Base-by-base conservation (phyloP, 768 basidiomycete species). In the Amanita phalloides region DNA sequence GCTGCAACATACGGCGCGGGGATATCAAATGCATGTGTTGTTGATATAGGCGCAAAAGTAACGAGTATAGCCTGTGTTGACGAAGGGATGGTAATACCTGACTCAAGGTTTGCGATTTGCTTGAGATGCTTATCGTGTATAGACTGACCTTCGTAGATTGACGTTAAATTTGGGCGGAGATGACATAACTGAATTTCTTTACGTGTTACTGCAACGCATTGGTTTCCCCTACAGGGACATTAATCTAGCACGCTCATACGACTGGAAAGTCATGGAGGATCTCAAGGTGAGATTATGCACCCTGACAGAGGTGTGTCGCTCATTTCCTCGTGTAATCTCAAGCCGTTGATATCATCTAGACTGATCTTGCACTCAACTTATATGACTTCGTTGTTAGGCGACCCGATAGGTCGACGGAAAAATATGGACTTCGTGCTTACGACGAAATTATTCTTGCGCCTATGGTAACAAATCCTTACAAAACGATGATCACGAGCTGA, bases 1-100 rank as follows among this genome's bases (percentile, higher is more conserved):
- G 88, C 90, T 32, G 92, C 94, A 3, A 91, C 91, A 0, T 97
- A 94, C 62, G 94, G 94, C 20, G 93, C 95, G 6, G 95, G 95
- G 6, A 83, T 98, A 48, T 90, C 90, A 0, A 87, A 83, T 59
- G 96, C 94, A 9, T 98, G 96, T 60, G 90, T 99, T 4, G 88
- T 99, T 33, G 91, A 99, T 64, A 84, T 98, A 47, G 96, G 96
- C 3, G 88, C 95, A 10, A 75, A 72, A 13, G 79, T 75, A 51
- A 92, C 90, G 1, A 90, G 79, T 54, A 79, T 99, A 38, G 82
- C 93, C 0, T 97, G 94, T 61, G 86, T 98, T 2, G 96, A 98
- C 53, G 96, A 99, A 59, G 96, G 96, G 2, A 62, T 93, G 46
- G 78, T 99, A 20, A 69, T 93, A 26, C 62, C 84, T 4, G 96